A percentile compares a stretch with the other conserved stretches of the same genome.
Conservation (phyloP, 2,329 filamentous ascomycete species). For the Thielaviopsis punctulata region DNA sequence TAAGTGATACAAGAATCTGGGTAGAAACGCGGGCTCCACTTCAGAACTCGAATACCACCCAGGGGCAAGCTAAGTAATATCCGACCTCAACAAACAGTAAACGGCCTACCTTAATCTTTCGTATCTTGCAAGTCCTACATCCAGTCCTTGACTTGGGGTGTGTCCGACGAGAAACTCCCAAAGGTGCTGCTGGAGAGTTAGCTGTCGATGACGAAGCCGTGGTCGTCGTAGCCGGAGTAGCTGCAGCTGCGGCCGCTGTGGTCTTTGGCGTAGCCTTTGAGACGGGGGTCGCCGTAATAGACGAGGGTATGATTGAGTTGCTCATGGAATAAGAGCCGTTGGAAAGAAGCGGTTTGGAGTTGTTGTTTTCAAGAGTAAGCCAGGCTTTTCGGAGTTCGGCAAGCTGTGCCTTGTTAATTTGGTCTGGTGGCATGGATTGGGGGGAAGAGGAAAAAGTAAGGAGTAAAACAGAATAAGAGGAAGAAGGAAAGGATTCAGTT, state of each 20-base stretch:
- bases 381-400: slow-evolving; percentile 7
- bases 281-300: neutral
- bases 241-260: neutral
- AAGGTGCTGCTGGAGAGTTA: neutral
- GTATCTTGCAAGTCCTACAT: slow-evolving; percentile 13
- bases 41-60: neutral
- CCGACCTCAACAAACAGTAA: no score
- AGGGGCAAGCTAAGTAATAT: neutral
- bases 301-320: neutral
- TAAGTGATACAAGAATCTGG: neutral
- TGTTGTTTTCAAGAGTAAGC: slow-evolving; percentile 3
- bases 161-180: slow-evolving; percentile 7
- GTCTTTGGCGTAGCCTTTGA: neutral
- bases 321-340: slow-evolving; percentile 2
- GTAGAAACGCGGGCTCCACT: no score
- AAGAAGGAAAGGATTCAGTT: neutral
- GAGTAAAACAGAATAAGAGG: neutral
- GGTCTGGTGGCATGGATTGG: slow-evolving; percentile 3
- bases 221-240: neutral
- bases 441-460: neutral
- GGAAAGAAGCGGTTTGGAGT: neutral
- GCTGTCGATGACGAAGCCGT: neutral
- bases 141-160: slow-evolving; percentile 12
- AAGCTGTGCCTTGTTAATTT: slow-evolving; percentile 1
- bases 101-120: slow-evolving; percentile 14